Percentiles rank a stretch among this genome's conserved stretches.
phyloP scores from a whole-genome alignment of 208 protist genomes.

The Wallacemonas rigidus region DNA sequence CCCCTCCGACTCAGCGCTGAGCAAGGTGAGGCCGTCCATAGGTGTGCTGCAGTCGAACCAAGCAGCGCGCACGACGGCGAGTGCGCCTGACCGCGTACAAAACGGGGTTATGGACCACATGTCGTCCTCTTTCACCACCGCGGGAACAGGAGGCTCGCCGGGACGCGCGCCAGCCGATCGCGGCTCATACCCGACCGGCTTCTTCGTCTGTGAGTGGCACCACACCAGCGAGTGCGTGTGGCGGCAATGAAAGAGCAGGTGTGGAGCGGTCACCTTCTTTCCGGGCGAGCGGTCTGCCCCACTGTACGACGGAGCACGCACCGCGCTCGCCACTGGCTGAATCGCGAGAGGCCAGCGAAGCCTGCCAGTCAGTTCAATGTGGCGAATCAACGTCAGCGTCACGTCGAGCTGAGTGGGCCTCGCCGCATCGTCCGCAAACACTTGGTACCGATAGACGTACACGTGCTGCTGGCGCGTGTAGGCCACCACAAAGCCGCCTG shows the following conservation, averaged over 20 bases:
- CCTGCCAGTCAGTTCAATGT: constrained; percentile 20
- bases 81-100: constrained; percentile 1
- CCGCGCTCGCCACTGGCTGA: constrained; percentile 23
- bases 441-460: constrained; percentile 50
- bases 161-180: constrained; percentile 5
- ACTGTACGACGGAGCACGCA: neutral
- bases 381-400: constrained; percentile 26
- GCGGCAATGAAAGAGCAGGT: constrained; percentile 39
- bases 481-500: constrained; percentile 44
- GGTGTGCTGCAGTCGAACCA: constrained; percentile 51
- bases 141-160: neutral
- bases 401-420: constrained; percentile 19
- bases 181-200: constrained; percentile 15
- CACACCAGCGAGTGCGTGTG: constrained; percentile 38
- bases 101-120: constrained; percentile 3
- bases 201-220: constrained; percentile 18
- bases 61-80: constrained; percentile 18
- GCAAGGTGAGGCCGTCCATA: constrained; percentile 31
- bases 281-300: neutral
- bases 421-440: constrained; percentile 23
- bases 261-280: constrained; percentile 20
- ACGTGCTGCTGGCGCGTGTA: constrained; percentile 25
- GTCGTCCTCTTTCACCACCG: constrained; percentile 15
- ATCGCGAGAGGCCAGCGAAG: constrained; percentile 30
- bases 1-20: constrained; percentile 31